Evolutionary conservation across 1,139 yeast species (phyloP).

Genomic region (Taphrina communis): DNA sequence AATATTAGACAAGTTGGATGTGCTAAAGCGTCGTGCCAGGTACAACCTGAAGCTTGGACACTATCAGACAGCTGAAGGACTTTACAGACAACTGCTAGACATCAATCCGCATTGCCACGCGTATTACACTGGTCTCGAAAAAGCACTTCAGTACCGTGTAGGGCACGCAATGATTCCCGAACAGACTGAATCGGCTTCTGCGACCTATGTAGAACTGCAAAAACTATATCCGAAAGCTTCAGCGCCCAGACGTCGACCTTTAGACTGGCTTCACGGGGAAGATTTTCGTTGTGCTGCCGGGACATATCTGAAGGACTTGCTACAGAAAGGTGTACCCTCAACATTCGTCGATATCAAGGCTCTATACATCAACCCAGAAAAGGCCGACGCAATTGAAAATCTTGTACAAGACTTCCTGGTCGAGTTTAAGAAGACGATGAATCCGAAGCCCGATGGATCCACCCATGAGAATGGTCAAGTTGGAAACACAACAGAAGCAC

Average conservation of each 20-base stretch:
- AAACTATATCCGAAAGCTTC: constrained; percentile 65
- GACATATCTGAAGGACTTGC: constrained; percentile 64
- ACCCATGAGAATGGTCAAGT: neutral
- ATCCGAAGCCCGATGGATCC: neutral
- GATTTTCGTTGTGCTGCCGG: constrained; percentile 57
- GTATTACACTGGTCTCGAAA: constrained; percentile 72
- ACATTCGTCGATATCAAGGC: constrained; percentile 86
- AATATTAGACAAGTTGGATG: constrained; percentile 62
- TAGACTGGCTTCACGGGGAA: constrained; percentile 53
- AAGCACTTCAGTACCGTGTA: constrained; percentile 56
- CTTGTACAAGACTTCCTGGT: constrained; percentile 50
- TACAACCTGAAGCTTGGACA: constrained; percentile 58
- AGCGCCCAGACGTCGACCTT: constrained; percentile 29
- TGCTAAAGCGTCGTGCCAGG: constrained; percentile 68
- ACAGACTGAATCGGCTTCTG: constrained; percentile 34
- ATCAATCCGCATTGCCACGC: constrained; percentile 82
- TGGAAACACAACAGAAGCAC: constrained; percentile 47
- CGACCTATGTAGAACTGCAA: constrained; percentile 68
- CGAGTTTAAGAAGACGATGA: constrained; percentile 22
- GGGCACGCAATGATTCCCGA: constrained; percentile 49
- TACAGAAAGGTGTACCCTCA: constrained; percentile 86
- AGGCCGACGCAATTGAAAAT: constrained; percentile 56
- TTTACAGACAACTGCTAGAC: constrained; percentile 72
- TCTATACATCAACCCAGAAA: constrained; percentile 63
- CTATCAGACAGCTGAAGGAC: constrained; percentile 66